Evolutionary conservation across 1,139 yeast species (phyloP), one percentile per base, ranked within the genome.

Genomic region (Candida glucosophila): DNA sequence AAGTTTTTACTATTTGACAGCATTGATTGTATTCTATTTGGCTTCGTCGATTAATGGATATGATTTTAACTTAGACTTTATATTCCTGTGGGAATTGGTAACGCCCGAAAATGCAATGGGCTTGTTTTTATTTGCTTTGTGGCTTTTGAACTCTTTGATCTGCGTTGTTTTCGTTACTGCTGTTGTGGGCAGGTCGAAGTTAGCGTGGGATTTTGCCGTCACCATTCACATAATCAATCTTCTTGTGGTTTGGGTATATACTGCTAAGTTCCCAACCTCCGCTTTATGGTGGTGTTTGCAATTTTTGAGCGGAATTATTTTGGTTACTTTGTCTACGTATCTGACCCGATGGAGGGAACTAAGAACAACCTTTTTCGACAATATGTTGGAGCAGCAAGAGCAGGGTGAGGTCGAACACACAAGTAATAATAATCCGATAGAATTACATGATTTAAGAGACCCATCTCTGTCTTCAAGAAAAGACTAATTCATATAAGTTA

Each of bases 191-290:
- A 62, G 97, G 33, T 80, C 94, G 21, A 90, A 88, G 50, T 58
- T 90, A 31, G 97, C 96, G 0, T 80, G 95, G 81, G 98, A 90
- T 52, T 90, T 88, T 57, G 95, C 95, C 8, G 47, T 90, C 17
- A 88, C 98, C 0, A 64, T 90, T 10, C 96, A 90, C 50, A 75
- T 82, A 11, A 70, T 90, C 28, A 80, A 88, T 51, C 53, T 88
- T 20, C 29, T 77, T 3, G 75, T 83, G 5, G 83, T 76, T 1
- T 77, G 86, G 76, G 35, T 69, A 1, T 76, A 72, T 36, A 63
- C 80, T 5, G 71, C 77, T 1, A 58, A 64, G 21, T 69, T 88
- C 36, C 97, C 97, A 0, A 54, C 62, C 6, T 72, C 77, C 20
- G 40, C 77, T 6, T 61, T 79, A 26, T 90, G 97, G 97, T 85